Evolutionary conservation across 805 yeast genomes (phyloP).

Genomic region (Candida michaelii): DNA sequence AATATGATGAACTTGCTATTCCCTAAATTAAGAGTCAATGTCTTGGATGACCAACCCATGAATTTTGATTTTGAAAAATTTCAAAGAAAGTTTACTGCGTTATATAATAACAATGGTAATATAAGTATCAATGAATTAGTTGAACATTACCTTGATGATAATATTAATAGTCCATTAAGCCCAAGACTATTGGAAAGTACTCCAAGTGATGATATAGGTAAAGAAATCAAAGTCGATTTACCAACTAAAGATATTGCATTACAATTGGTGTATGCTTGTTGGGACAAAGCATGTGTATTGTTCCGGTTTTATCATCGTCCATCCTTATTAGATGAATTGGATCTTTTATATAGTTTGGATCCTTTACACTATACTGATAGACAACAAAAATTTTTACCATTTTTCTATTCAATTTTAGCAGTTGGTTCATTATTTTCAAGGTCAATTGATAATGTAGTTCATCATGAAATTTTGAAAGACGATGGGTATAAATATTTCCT

Average conservation of each 20-base stretch:
- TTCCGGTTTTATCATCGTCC: conserved; percentile 88
- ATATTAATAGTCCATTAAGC: conserved; percentile 13
- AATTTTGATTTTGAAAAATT: conserved; percentile 36
- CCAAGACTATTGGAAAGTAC: conserved; percentile 12
- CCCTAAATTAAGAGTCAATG: conserved; percentile 35
- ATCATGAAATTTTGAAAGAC: conserved; percentile 52
- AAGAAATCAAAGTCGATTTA: conserved; percentile 61
- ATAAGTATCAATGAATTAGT: conserved; percentile 26
- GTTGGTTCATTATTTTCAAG: conserved; percentile 79
- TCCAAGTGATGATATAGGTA: conserved; percentile 21
- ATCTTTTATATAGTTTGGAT: conserved; percentile 71
- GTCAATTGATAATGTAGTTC: conserved; percentile 21
- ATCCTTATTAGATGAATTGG: conserved; percentile 69
- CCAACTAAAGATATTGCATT: conserved; percentile 77
- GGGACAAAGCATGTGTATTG: conserved; percentile 84
- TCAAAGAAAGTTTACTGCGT: conserved; percentile 22
- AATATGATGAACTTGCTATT: conserved; percentile 34
- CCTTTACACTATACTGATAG: conserved; percentile 70
- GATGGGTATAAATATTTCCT: conserved; percentile 80
- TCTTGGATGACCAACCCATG: conserved; percentile 29
- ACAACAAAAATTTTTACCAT: conserved; percentile 73
- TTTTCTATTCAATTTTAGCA: conserved; percentile 84
- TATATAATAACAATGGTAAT: conserved; percentile 16
- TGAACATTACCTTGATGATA: conserved; percentile 29
- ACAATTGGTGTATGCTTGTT: conserved; percentile 68